Conservation (phyloP, 1,284 basidiomycete genomes). For the Apiotrichum gamsii region DNA sequence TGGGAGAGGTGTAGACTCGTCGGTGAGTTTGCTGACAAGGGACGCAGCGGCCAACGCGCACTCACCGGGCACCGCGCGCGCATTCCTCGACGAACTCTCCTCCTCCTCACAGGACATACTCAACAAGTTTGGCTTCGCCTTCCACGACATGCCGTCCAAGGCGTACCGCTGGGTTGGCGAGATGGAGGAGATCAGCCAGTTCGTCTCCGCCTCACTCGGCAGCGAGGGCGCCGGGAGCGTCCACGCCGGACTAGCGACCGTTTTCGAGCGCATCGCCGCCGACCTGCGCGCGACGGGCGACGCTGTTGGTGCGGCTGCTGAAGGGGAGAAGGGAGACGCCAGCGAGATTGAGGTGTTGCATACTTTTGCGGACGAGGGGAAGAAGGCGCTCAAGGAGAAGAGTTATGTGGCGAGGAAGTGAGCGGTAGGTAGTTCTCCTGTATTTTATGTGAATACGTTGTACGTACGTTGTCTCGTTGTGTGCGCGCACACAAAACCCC, state of each 20-base stretch:
- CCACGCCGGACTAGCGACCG: constrained; percentile 13
- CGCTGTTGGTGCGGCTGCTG: not conserved
- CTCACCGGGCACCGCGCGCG: constrained; percentile 15
- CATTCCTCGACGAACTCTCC: constrained; percentile 13
- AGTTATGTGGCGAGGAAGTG: no score
- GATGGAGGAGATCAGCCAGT: constrained; percentile 22
- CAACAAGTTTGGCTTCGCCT: not conserved
- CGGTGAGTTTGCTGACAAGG: no score
- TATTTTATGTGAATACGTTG: no score
- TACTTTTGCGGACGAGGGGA: constrained; percentile 11
- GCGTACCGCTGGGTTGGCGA: constrained; percentile 20
- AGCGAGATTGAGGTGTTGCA: constrained; percentile 7
- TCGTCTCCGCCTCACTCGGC: constrained; percentile 11
- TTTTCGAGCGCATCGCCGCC: constrained; percentile 19
- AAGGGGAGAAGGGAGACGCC: not conserved
- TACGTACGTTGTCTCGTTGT: no score
- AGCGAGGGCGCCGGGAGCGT: not conserved
- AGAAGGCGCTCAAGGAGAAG: constrained; percentile 13
- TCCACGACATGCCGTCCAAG: constrained; percentile 16
- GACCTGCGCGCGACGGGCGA: constrained; percentile 4
- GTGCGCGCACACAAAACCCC: no score
- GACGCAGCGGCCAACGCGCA: constrained; percentile 18
- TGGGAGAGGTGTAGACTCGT: no score
- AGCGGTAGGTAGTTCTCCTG: no score
- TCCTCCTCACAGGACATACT: constrained; percentile 4